Percentiles rank a stretch among this genome's conserved stretches.
Conservation (phyloP, 768 basidiomycete genomes). For the Leccinum arenicola region DNA sequence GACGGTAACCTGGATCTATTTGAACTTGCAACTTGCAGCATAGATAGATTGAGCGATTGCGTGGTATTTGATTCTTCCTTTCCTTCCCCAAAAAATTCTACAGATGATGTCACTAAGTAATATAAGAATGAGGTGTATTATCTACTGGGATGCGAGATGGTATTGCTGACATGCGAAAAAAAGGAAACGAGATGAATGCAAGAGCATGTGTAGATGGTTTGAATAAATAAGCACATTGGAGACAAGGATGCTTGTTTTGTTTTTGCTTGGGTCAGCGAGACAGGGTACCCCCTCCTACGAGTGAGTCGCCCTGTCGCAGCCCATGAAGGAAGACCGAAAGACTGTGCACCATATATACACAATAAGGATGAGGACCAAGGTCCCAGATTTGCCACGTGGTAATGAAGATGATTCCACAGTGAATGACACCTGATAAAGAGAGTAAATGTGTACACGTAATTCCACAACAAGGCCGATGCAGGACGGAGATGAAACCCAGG, state of each 20-base stretch:
- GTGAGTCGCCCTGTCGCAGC: constrained; percentile 1
- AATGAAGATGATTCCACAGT: constrained; percentile 1
- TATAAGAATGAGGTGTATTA: constrained; percentile 14
- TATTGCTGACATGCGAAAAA: constrained; percentile 7
- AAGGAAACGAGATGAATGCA: no score
- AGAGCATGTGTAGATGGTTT: not conserved
- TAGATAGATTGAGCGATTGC: not conserved
- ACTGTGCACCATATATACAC: constrained; percentile 20
- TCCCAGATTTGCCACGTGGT: not conserved
- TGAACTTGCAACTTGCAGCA: not conserved
- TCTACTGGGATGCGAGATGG: constrained; percentile 17
- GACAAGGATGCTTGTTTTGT: not conserved
- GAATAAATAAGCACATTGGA: constrained; percentile 2
- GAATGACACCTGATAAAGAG: constrained; percentile 14
- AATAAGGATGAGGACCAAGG: constrained; percentile 13
- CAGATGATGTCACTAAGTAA: constrained; percentile 23
- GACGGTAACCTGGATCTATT: not conserved
- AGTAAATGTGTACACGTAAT: constrained; percentile 31
- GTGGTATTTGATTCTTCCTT: constrained; percentile 17
- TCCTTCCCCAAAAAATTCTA: constrained; percentile 15
- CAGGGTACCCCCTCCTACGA: constrained; percentile 8
- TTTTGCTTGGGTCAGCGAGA: not conserved
- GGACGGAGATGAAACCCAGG: constrained; percentile 16
- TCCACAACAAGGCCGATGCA: constrained; percentile 30
- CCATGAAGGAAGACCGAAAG: not conserved